These are phyloP conservation scores for Penicillium sp. DNA, from an alignment of 2,329 filamentous ascomycete species.

Conservation along the genomic window DNA sequence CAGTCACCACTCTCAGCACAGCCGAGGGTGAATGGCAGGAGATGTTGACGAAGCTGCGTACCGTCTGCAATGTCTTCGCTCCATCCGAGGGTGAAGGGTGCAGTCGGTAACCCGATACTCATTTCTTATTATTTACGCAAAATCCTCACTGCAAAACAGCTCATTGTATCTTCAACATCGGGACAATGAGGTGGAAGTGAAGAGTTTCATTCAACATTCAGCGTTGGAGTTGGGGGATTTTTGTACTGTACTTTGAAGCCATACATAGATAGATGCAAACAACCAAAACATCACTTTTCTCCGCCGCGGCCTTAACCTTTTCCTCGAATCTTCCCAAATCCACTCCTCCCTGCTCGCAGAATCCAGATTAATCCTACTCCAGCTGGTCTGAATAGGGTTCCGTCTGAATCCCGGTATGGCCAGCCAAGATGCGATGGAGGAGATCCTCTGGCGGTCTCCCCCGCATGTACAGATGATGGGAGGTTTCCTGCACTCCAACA, in stretches of 20 bases:
- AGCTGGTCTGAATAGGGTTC: conserved; percentile 1
- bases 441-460: conserved; percentile 47
- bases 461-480: conserved; percentile 48
- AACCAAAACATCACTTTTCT: conserved; percentile 23
- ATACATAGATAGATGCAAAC: conserved; percentile 27
- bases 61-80: conserved; percentile 44
- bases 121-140: conserved; percentile 2
- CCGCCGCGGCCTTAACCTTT: conserved; percentile 1
- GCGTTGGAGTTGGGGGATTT: conserved; percentile 19
- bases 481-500: conserved; percentile 46
- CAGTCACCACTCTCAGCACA: conserved; percentile 81
- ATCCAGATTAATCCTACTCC: not conserved
- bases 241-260: not conserved
- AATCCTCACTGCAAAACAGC: conserved; percentile 1
- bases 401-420: conserved; percentile 27
- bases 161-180: conserved; percentile 29
- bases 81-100: conserved; percentile 17
- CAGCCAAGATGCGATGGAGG: conserved; percentile 41
- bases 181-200: conserved; percentile 16
- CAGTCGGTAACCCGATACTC: not conserved
- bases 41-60: conserved; percentile 73
- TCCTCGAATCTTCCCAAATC: not conserved
- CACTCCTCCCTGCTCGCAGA: not conserved
- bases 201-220: conserved; percentile 33
- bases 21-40: conserved; percentile 81